Percentiles rank a stretch among this genome's conserved stretches.
Conservation (phyloP, 1,284 basidiomycete genomes). For the Leccinum fallax region DNA sequence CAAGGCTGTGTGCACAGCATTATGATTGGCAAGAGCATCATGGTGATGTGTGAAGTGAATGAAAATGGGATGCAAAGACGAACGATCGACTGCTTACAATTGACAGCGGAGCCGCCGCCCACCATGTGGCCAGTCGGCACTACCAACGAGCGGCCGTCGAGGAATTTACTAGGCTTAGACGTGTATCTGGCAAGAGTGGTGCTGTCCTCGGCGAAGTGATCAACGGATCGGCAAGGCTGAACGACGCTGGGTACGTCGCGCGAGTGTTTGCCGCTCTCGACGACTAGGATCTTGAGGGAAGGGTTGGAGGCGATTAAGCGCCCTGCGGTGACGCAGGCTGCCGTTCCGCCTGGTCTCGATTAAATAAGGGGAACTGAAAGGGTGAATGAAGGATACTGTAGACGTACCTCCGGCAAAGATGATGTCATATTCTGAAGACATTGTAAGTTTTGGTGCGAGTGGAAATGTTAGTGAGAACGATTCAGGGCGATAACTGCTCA, state of each 20-base stretch:
- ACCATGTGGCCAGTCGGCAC: constrained; percentile 5
- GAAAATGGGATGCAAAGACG: too few species aligned
- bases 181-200: not conserved
- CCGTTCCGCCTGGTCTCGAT: constrained; percentile 17
- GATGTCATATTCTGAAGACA: constrained; percentile 41
- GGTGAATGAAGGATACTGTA: not conserved
- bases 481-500: not conserved
- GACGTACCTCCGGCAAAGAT: constrained; percentile 50
- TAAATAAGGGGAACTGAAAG: not conserved
- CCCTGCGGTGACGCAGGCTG: constrained; percentile 24
- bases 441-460: not conserved
- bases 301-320: constrained; percentile 18
- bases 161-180: constrained; percentile 3
- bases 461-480: not conserved
- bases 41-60: not conserved
- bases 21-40: not conserved
- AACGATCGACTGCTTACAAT: constrained; percentile 2
- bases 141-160: constrained; percentile 6
- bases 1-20: constrained; percentile 39
- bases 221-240: constrained; percentile 8
- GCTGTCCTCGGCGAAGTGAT: not conserved
- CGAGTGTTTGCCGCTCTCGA: not conserved
- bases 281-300: constrained; percentile 20
- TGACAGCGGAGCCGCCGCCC: constrained; percentile 10
- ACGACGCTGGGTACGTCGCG: constrained; percentile 6